phyloP scores from a whole-genome alignment of 208 protist species.

The Trypanosoma avium region DNA sequence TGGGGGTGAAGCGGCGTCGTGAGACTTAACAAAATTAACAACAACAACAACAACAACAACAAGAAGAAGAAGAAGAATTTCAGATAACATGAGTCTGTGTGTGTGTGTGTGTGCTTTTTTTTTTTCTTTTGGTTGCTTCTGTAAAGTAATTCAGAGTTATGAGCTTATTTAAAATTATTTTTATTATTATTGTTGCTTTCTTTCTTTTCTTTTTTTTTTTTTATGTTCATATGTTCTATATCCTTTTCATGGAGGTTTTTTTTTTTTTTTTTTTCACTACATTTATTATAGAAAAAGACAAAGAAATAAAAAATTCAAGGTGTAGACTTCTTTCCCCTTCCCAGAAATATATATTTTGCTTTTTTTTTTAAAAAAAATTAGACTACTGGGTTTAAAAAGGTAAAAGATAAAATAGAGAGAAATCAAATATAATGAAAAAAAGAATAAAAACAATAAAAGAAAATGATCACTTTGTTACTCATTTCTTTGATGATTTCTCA shows the following conservation, averaged over 20 bases:
- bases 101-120: too few species aligned
- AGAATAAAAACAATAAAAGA: neutral
- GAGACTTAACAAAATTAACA: constrained; percentile 4
- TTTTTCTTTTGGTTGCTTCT: too few species aligned
- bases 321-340: neutral
- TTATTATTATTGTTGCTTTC: too few species aligned
- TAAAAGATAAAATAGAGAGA: neutral
- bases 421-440: neutral
- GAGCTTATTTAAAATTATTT: too few species aligned
- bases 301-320: too few species aligned
- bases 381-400: too few species aligned
- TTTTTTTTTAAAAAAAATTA: neutral
- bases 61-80: too few species aligned
- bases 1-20: constrained; percentile 15
- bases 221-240: too few species aligned
- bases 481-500: constrained; percentile 10
- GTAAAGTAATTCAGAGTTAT: too few species aligned
- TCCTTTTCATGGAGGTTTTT: neutral
- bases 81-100: too few species aligned
- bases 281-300: too few species aligned
- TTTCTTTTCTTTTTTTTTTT: too few species aligned
- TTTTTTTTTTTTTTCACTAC: constrained; percentile 1
- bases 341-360: neutral
- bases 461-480: neutral
- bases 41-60: neutral